These are phyloP conservation scores for Penicillium angulare DNA, from an alignment of 495 filamentous ascomycete genomes.

Conservation along the genomic window DNA sequence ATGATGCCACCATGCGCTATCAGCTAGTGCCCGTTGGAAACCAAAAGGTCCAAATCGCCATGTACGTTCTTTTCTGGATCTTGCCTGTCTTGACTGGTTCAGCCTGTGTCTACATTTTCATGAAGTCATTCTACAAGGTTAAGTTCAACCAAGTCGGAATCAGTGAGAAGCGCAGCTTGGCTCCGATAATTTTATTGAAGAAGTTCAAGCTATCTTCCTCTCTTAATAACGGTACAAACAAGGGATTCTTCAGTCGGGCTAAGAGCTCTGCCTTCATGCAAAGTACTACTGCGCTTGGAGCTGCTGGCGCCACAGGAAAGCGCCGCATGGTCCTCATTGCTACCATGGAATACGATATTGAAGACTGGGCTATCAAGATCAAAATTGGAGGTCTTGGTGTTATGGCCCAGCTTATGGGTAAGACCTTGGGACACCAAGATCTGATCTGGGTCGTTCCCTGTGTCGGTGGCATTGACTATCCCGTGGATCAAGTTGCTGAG, in stretches of 20 bases:
- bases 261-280: conserved; percentile 47
- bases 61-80: conserved; percentile 56
- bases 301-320: conserved; percentile 29
- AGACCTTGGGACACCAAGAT: conserved; percentile 64
- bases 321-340: conserved; percentile 62
- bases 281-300: conserved; percentile 41
- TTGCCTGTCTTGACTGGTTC: conserved; percentile 52
- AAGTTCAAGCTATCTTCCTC: conserved; percentile 24
- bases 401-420: conserved; percentile 69
- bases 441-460: conserved; percentile 73
- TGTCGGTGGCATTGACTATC: conserved; percentile 67
- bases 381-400: conserved; percentile 74
- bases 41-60: conserved; percentile 49
- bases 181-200: conserved; percentile 37
- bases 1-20: conserved; percentile 55
- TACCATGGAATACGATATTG: conserved; percentile 74
- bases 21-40: conserved; percentile 52
- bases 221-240: conserved; percentile 4
- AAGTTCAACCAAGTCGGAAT: conserved; percentile 70
- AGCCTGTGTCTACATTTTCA: conserved; percentile 57
- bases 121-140: conserved; percentile 69
- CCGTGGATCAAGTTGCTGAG: conserved; percentile 56
- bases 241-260: conserved; percentile 21
- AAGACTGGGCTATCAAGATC: conserved; percentile 70
- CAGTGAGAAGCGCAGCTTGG: conserved; percentile 41